Evolutionary conservation across 2,329 filamentous ascomycete genomes (phyloP), one percentile per base, ranked within the genome.

Genomic region (Tolypocladium album): DNA sequence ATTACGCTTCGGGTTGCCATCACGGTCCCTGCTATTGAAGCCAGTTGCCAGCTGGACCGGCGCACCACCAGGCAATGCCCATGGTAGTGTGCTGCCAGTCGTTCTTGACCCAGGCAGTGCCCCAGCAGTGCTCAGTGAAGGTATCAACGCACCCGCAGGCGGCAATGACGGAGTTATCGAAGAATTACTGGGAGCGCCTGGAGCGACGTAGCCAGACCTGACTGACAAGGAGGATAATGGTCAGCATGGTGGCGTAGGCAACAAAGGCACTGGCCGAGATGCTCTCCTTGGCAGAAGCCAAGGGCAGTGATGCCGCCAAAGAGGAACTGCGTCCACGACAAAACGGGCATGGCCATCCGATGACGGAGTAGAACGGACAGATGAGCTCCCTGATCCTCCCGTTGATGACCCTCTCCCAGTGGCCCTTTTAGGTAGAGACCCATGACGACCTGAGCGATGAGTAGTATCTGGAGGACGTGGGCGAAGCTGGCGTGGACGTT

Each of bases 41-140:
- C 94, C 93, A 99, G 57, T 99, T 82, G 50, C 94, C 94, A 13
- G 93, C 83, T 36, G 99, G 78, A 31, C 94, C 94, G 9, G 94
- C 93, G 67, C 87, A 89, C 93, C 93, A 97, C 94, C 94, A 99
- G 58, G 97, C 86, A 63, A 99, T 85, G n/a, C 94, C 94, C 93
- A 97, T 97, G n/a, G 89, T 90, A 0, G 94, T 97, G 74, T 99
- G 94, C 74, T 99, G 93, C 76, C 96, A 85, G 73, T 99, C 94
- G 70, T 97, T 97, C 74, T 84, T 86, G 58, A 88, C 90, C 94
- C 94, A 99, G 0, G 84, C 82, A 1, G 81, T 81, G 59, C 94
- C 94, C 94, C 94, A 99, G 58, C 89, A 85, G 71, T 99, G 94
- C 74, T 97, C 94, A 24, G 94, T 97, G 67, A 97, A 97, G 9